Base-by-base conservation (phyloP, 1,284 basidiomycete genomes). In the Cryptococcus hybrid region DNA sequence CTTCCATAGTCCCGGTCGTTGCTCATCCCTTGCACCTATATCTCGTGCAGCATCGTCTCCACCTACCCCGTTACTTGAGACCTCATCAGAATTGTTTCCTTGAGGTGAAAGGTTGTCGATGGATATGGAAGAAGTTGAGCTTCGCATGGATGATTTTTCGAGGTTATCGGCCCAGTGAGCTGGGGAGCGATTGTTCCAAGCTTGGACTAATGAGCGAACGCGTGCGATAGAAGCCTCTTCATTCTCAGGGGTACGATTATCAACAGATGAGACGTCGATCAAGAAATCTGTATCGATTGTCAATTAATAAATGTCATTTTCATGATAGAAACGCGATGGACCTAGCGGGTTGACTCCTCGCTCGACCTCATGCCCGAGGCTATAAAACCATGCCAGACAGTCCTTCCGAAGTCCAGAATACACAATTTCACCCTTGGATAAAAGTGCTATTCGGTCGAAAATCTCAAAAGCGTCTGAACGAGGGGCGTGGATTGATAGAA, bases 401-500 rank as follows among this genome's bases (percentile, higher is more conserved):
- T 72, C 71, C 3, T 58, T 52, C 8, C 74, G 66, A 12, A 59
- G 63, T 2, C 82, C 82, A 15, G 78, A 78, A 62, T 80, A 84
- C 5, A 82, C 77, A 9, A 82, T 75, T n/a, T 70, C 62, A 7
- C 82, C 82, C 60, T 78, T 78, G 12, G 80, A 78, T 9, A 84
- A 68, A 2, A 84, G 73, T 12, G 78, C 71, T 50, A 84, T 74
- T 1, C 77, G 69, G 61, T 81, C 79, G 59, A 84, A 82, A 12
- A 84, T 68, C 0, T 64, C 56, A 62, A 81, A 84, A 0, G 81
- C 82, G 55, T 84, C 83, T 13, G 81, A 82, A 4, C 82, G 78
- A 0, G 83, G 83, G 30, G 82, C 81, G 61, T 84, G 83, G 12
- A 84, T 76, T 2, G 79, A 79, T 30, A 83, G 69, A 36, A 84